Conservation (phyloP, 1,139 yeast genomes). For the Scheffersomyces lignicola region DNA sequence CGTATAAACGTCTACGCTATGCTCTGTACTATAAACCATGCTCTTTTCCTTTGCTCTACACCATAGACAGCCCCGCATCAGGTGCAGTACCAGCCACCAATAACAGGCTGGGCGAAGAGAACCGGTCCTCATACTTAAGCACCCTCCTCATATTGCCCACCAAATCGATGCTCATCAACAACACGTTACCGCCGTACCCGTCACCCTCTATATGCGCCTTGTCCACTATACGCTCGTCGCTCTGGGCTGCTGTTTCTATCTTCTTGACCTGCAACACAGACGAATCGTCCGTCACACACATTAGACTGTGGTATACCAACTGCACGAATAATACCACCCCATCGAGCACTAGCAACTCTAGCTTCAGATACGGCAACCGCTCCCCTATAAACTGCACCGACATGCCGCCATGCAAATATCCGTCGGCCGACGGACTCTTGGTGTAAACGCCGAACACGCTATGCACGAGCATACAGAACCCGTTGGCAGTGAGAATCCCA, state of each 20-base stretch:
- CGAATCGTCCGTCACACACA: slow-evolving; percentile 34
- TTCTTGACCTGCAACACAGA: slow-evolving; percentile 21
- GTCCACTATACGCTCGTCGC: slow-evolving; percentile 7
- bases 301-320: slow-evolving; percentile 31
- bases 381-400: slow-evolving; percentile 47
- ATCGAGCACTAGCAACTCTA: slow-evolving; percentile 32
- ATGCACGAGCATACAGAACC: slow-evolving; percentile 27
- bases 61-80: not conserved
- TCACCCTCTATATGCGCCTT: slow-evolving; percentile 26
- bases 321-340: slow-evolving; percentile 26
- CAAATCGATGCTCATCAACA: slow-evolving; percentile 29
- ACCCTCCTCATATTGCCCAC: slow-evolving; percentile 21
- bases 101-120: not conserved
- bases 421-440: slow-evolving; percentile 16
- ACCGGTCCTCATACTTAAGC: slow-evolving; percentile 16
- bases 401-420: slow-evolving; percentile 34
- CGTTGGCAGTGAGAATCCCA: slow-evolving; percentile 25
- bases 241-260: slow-evolving; percentile 6
- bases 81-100: not conserved
- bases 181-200: slow-evolving; percentile 44
- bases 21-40: too few species aligned
- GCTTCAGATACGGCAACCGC: slow-evolving; percentile 24
- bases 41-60: not conserved
- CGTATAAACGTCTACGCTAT: too few species aligned
- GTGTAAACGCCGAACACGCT: slow-evolving; percentile 28